Base-by-base conservation (phyloP, 73 alveolate genomes). In the Uronychia binucleata region DNA sequence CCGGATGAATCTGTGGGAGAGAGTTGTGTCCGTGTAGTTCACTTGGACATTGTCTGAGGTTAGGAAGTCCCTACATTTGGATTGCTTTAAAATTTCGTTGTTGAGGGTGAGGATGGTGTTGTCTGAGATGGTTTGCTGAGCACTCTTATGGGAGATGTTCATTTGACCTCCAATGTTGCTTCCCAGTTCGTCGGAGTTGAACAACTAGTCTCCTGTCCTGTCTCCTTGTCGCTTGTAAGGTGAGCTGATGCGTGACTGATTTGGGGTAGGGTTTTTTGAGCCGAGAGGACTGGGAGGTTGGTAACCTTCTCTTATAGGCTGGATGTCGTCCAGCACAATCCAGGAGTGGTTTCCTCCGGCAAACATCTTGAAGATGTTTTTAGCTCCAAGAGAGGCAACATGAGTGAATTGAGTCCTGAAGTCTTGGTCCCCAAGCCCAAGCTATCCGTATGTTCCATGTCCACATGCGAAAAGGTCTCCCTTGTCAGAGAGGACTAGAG, bases 291-390 rank as follows among this genome's bases (percentile, higher is more conserved):
- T 59, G 25, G 90, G 90, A 29, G 90, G 87, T 32, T 84, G 31
- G 93, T 83, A 90, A 58, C 82, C 92, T 13, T 91, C 96, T 91
- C 94, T 96, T 59, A 95, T 81, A 58, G 99, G 99, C 75, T 86
- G 74, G 58, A 89, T 87, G 28, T 92, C 92, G 86, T 98, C 99
- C 32, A 97, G 82, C 14, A 97, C 88, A 57, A 98, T 96, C 99
- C 99, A 97, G 28, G 99, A 95, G 92, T 97, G 99, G 88, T 95
- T 96, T 26, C 99, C 99, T 13, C 99, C 99, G 27, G 99, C 99
- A 91, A 90, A 96, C 58, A 98, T 91, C 80, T 93, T 91, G 34
- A 78, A 90, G 26, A 96, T 89, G 82, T 97, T 96, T 91, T 94
- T 93, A 58, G 86, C 87, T 58, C 98, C 98, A 58, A 96, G 88